These are phyloP conservation scores for Sporothrix mexicana DNA, from an alignment of 2,329 filamentous ascomycete species.

Conservation along the genomic window DNA sequence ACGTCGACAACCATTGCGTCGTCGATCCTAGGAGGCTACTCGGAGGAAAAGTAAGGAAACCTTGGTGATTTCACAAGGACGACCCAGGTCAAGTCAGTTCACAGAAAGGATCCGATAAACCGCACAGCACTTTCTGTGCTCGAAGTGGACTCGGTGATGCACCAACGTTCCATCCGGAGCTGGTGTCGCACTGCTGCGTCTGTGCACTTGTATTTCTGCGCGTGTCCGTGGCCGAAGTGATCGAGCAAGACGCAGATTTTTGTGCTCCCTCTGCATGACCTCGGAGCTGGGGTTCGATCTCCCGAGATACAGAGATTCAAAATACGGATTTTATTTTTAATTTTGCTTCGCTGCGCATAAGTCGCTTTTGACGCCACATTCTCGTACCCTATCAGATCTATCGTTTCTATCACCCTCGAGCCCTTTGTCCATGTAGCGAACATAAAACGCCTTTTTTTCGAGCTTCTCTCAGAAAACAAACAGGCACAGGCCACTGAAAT, in stretches of 20 bases:
- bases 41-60: background rate
- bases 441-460: too few relatives aligned
- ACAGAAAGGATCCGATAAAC: background rate
- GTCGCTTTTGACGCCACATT: constrained; percentile 7
- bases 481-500: background rate
- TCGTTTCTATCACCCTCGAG: too few relatives aligned
- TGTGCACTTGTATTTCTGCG: background rate
- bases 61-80: too few relatives aligned
- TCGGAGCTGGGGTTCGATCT: background rate
- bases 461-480: background rate
- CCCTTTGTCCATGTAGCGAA: background rate
- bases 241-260: background rate
- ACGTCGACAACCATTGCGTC: background rate
- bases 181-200: constrained; percentile 3
- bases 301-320: background rate
- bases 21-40: background rate
- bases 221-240: background rate
- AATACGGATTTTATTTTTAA: too few relatives aligned
- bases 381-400: constrained; percentile 16
- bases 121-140: background rate
- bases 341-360: constrained; percentile 14
- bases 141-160: constrained; percentile 9
- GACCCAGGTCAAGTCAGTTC: background rate
- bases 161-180: constrained; percentile 8
- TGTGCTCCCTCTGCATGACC: constrained; percentile 14